These are phyloP conservation scores for Euphorbia celastroides DNA, from an alignment of 441 rosid species.

Conservation along the genomic window DNA sequence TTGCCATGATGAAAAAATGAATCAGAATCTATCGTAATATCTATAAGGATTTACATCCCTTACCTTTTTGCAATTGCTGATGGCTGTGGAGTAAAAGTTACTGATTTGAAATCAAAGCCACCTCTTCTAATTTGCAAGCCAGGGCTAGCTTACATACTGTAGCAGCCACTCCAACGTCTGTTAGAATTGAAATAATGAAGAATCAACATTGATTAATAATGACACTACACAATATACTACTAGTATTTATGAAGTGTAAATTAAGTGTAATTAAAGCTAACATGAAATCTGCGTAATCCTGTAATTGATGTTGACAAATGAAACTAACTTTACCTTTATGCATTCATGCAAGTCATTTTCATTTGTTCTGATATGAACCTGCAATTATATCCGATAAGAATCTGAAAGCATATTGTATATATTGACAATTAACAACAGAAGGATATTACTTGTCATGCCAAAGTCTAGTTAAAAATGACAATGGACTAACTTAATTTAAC, in stretches of 20 bases:
- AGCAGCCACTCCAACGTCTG: slow-evolving; percentile 82
- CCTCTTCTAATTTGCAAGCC: slow-evolving; percentile 1
- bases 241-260: too few species aligned
- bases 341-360: slow-evolving; percentile 70
- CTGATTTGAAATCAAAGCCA: slow-evolving; percentile 2
- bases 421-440: neutral
- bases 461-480: neutral
- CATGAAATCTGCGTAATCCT: neutral
- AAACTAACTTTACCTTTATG: slow-evolving; percentile 45
- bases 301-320: neutral
- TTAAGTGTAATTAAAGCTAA: neutral
- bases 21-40: slow-evolving; percentile 7
- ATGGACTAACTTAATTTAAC: neutral
- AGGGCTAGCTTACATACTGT: slow-evolving; percentile 38
- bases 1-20: slow-evolving; percentile 15
- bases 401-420: neutral
- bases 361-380: slow-evolving; percentile 73
- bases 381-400: slow-evolving; percentile 26
- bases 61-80: neutral
- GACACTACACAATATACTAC: neutral
- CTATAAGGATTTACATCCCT: slow-evolving; percentile 10
- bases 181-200: slow-evolving; percentile 7
- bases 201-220: neutral
- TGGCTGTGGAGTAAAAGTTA: slow-evolving; percentile 4
- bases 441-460: neutral